Percentiles rank a stretch among this genome's conserved stretches.
phyloP scores from a whole-genome alignment of 2,329 filamentous ascomycete genomes.

The Exophiala sideris region DNA sequence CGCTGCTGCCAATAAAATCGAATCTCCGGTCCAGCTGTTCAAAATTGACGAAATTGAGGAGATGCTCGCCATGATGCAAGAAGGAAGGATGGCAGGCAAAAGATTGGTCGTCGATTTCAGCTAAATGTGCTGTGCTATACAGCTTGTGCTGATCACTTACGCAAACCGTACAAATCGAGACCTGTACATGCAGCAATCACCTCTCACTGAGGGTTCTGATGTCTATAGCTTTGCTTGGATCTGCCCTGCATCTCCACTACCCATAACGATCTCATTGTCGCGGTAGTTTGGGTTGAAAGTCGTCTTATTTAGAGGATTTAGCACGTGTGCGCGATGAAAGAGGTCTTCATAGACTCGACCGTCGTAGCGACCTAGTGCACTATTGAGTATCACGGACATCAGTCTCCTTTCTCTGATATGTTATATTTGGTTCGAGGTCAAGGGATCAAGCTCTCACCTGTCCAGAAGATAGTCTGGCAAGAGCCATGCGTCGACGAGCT shows the following conservation, averaged over 20 bases:
- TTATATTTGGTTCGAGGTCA: too few relatives aligned
- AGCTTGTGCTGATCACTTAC: too few relatives aligned
- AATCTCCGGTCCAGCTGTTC: constrained; percentile 2
- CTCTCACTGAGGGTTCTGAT: too few relatives aligned
- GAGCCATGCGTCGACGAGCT: constrained; percentile 69
- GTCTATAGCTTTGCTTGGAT: constrained; percentile 9
- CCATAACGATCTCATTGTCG: constrained; percentile 64
- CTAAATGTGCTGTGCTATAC: too few relatives aligned
- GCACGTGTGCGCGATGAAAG: constrained; percentile 48
- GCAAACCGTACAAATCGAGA: too few relatives aligned
- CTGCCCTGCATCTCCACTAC: constrained; percentile 20
- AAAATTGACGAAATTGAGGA: constrained; percentile 8
- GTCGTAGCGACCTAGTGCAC: constrained; percentile 52
- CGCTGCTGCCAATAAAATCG: constrained; percentile 2
- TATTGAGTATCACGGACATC: constrained; percentile 30
- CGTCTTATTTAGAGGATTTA: constrained; percentile 49
- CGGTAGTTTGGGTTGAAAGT: constrained; percentile 44
- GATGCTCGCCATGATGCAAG: constrained; percentile 9
- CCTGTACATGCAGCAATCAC: too few relatives aligned
- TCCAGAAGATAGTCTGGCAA: constrained; percentile 77
- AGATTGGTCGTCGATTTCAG: constrained; percentile 3
- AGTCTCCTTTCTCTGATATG: neutral
- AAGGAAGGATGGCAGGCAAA: constrained; percentile 4
- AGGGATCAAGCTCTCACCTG: constrained; percentile 4
- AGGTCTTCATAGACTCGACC: constrained; percentile 54